Conservation (phyloP, 202 grass and related monocot genomes). For the Brachypodium distachyon region DNA sequence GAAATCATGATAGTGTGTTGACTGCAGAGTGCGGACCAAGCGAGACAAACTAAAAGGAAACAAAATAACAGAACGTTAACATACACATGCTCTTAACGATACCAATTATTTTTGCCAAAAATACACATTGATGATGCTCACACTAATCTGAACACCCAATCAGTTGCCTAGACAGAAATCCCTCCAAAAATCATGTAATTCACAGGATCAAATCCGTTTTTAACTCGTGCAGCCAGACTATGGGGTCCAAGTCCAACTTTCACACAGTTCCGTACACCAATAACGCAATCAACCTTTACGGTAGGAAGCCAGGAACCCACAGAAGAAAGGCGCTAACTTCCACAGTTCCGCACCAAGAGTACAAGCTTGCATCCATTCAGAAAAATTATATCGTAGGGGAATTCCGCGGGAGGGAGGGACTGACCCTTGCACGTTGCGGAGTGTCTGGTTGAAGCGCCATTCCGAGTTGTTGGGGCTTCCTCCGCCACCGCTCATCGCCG, state of each 20-base stretch:
- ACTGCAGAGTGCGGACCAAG: not conserved
- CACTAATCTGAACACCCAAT: not conserved
- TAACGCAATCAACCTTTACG: not conserved
- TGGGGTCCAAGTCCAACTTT: not conserved
- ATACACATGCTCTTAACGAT: not conserved
- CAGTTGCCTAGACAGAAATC: not conserved
- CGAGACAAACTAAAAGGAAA: not conserved
- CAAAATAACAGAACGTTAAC: not conserved
- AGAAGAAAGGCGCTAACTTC: not conserved
- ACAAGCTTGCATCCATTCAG: not conserved
- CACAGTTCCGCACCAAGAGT: not conserved
- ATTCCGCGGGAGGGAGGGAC: not conserved
- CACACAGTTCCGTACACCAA: not conserved
- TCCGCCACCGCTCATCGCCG: constrained; percentile 21
- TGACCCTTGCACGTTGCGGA: constrained; percentile 72
- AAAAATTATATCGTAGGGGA: not conserved
- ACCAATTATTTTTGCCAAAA: too few species aligned
- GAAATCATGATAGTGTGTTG: not conserved
- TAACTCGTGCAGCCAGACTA: not conserved
- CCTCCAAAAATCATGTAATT: not conserved
- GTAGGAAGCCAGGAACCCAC: not conserved
- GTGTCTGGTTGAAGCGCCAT: constrained; percentile 78
- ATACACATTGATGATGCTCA: not conserved
- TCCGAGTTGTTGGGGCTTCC: constrained; percentile 59
- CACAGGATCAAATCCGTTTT: not conserved